These are phyloP conservation scores for Fraxinus greggii DNA, from an alignment of 305 asterid genomes.

Conservation along the genomic window DNA sequence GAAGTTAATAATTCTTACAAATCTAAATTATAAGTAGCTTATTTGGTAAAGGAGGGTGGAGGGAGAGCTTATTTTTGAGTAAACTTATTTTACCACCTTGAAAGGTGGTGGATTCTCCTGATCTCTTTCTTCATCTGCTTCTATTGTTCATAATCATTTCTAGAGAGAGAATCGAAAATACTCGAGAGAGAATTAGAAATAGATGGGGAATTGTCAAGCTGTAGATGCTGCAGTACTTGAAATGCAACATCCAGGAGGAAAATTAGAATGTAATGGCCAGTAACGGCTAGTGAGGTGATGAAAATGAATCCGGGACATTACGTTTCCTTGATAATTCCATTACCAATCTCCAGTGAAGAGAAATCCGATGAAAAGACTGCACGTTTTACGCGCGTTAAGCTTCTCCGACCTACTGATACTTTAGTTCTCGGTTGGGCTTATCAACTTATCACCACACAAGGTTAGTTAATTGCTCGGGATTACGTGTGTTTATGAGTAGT, in stretches of 20 bases:
- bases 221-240: slow-evolving; percentile 94
- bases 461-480: slow-evolving; percentile 25
- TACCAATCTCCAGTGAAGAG: slow-evolving; percentile 26
- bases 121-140: slow-evolving; percentile 30
- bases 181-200: slow-evolving; percentile 12
- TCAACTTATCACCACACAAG: slow-evolving; percentile 85
- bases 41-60: not conserved
- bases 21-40: not conserved
- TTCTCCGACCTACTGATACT: slow-evolving; percentile 70
- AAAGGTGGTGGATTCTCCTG: slow-evolving; percentile 18
- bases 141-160: slow-evolving; percentile 17
- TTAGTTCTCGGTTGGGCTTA: slow-evolving; percentile 78
- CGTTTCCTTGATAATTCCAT: slow-evolving; percentile 74
- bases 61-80: not conserved
- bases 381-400: slow-evolving; percentile 73
- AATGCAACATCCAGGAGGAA: slow-evolving; percentile 81
- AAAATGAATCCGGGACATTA: slow-evolving; percentile 85
- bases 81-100: too few species aligned
- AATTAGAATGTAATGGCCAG: slow-evolving; percentile 65
- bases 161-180: slow-evolving; percentile 1
- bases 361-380: slow-evolving; percentile 41
- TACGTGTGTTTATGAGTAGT: not conserved
- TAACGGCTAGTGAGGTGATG: slow-evolving; percentile 77
- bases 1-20: not conserved
- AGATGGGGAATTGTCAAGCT: slow-evolving; percentile 91